Conservation (phyloP, 495 filamentous ascomycete genomes). For the Penicillium canescens region DNA sequence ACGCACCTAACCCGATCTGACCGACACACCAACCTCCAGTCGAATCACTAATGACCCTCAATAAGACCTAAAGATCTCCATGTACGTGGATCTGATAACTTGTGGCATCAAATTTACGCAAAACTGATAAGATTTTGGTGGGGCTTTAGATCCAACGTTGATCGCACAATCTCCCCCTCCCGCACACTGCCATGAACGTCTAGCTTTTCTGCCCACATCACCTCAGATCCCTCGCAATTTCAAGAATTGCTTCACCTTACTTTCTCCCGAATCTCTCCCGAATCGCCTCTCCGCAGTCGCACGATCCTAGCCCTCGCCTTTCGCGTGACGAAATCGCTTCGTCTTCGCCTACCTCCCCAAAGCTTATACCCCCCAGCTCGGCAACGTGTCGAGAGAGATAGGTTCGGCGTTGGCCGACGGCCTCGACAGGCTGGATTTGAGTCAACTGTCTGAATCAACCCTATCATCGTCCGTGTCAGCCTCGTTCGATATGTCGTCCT, state of each 20-base stretch:
- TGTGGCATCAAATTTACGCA: constrained; percentile 1
- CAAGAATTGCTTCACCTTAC: neutral
- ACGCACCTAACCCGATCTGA: constrained; percentile 30
- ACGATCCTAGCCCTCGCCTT: constrained; percentile 9
- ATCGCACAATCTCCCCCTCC: constrained; percentile 43
- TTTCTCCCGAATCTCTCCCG: constrained; percentile 4
- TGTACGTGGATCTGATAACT: constrained; percentile 1
- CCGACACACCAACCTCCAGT: constrained; percentile 23
- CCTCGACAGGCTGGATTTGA: constrained; percentile 53
- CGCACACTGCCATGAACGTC: constrained; percentile 39
- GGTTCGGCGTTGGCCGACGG: constrained; percentile 54
- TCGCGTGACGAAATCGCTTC: constrained; percentile 30
- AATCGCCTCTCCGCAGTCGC: neutral
- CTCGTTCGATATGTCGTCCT: constrained; percentile 62
- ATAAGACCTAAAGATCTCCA: neutral
- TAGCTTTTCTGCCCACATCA: constrained; percentile 24
- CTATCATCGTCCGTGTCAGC: constrained; percentile 48
- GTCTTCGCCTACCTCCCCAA: constrained; percentile 16
- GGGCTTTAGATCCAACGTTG: constrained; percentile 21
- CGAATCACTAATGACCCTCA: neutral
- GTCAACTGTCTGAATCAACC: constrained; percentile 51
- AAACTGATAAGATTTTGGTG: constrained; percentile 26
- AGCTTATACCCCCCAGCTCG: constrained; percentile 33
- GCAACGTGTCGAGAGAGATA: constrained; percentile 55
- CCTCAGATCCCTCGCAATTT: neutral